phyloP scores from a whole-genome alignment of 257 asterid genomes.

The Thymus quinquecostatus region DNA sequence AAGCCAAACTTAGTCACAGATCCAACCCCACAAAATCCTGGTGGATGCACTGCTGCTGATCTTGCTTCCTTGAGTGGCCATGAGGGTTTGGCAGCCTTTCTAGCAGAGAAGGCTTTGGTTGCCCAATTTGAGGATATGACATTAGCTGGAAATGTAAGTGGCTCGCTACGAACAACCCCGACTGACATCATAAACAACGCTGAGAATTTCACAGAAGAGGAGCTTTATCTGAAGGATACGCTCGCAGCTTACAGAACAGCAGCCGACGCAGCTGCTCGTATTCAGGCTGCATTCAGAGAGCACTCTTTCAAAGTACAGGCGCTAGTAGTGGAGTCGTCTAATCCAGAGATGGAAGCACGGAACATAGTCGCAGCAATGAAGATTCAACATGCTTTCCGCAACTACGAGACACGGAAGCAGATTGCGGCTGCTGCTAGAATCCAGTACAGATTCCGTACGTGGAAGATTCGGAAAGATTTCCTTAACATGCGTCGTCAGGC shows the following conservation, averaged over 20 bases:
- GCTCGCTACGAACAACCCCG: slow-evolving; percentile 61
- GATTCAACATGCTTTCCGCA: slow-evolving; percentile 96
- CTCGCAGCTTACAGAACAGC: slow-evolving; percentile 94
- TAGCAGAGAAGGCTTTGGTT: slow-evolving; percentile 91
- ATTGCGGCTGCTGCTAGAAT: slow-evolving; percentile 87
- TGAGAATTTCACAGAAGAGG: slow-evolving; percentile 70
- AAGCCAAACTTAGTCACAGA: slow-evolving; percentile 91
- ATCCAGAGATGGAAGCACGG: slow-evolving; percentile 86
- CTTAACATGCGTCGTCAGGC: slow-evolving; percentile 89
- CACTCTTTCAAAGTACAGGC: slow-evolving; percentile 61
- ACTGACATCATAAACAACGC: slow-evolving; percentile 41
- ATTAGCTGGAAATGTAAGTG: slow-evolving; percentile 93
- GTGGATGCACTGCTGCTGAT: slow-evolving; percentile 87
- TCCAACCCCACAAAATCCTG: slow-evolving; percentile 76
- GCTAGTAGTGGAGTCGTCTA: slow-evolving; percentile 50
- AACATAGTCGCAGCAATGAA: slow-evolving; percentile 91
- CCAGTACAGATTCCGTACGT: slow-evolving; percentile 79
- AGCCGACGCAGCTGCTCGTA: slow-evolving; percentile 98
- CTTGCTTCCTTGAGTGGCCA: slow-evolving; percentile 80
- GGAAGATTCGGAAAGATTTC: slow-evolving; percentile 87
- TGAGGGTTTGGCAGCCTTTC: slow-evolving; percentile 96
- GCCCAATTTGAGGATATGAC: slow-evolving; percentile 89
- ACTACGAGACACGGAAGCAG: slow-evolving; percentile 66
- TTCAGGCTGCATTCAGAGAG: slow-evolving; percentile 93
- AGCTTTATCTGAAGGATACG: slow-evolving; percentile 71